Evolutionary conservation across 1,139 yeast species (phyloP), one percentile per base, ranked within the genome.

Genomic region (Taiozyma sp.): DNA sequence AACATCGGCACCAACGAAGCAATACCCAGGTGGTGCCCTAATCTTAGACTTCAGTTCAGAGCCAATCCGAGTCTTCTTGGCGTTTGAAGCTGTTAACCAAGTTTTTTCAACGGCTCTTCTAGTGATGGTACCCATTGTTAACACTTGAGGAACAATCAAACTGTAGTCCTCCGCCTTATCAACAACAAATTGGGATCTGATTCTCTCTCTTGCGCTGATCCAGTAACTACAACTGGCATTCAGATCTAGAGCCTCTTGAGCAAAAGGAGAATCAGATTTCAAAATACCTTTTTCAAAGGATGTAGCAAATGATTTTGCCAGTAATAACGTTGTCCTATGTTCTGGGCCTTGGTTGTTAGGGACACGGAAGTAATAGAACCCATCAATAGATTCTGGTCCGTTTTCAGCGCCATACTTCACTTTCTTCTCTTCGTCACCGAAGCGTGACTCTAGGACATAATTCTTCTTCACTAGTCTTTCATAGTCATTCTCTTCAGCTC

Each of bases 61-160:
- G 0, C 99, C 99, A 47, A 95, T 82, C 54, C 98, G 72, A 50
- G 81, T 80, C 58, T 74, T 74, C 63, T 95, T 95, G 1, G 97
- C 96, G 69, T 95, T 95, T 1, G 97, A 88, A 0, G 99, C 99
- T 0, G 99, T 93, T 40, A 95, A 72, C 99, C 99, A 93, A 0
- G 98, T 90, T 57, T 89, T 91, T 68, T 95, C 99, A 2, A 96
- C 97, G 1, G 99, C 97, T 56, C 99, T 76, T 60, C 99, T 75
- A 0, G 99, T 95, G 12, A 95, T 84, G 0, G 99, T 95, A 0
- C 99, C 99, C 97, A 93, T 95, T 1, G 97, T 80, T 16, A 90
- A 78, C 47, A 92, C 74, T 49, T 82, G 81, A 1, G 99, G 99
- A 19, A 95, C 64, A 30, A 95, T 93, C 50, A 92, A 75, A 14